Evolutionary conservation across 208 protist species (phyloP).

Genomic region (Leishmania braziliensis): DNA sequence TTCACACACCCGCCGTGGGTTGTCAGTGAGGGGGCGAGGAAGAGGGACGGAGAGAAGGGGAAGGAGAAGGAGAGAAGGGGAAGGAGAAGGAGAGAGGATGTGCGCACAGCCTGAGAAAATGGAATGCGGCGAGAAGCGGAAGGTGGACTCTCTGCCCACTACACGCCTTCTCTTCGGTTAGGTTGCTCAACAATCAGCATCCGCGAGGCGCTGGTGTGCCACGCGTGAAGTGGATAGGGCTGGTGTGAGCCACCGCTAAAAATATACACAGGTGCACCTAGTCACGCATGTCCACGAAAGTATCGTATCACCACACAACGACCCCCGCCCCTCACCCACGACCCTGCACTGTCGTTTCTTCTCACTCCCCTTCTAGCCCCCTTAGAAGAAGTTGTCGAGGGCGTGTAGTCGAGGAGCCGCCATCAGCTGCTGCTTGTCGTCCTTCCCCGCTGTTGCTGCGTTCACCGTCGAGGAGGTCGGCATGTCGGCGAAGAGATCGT

Average conservation of each 20-base stretch:
- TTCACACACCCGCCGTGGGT: neutral
- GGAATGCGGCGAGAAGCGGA: neutral
- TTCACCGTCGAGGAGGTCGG: neutral
- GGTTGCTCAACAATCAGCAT: neutral
- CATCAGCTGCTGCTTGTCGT: neutral
- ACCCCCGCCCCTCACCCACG: too few relatives aligned
- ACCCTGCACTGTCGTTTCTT: neutral
- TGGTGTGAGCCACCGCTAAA: neutral
- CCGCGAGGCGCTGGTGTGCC: neutral
- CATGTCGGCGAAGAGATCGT: slow-evolving; percentile 41
- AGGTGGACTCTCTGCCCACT: neutral
- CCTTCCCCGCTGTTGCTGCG: neutral
- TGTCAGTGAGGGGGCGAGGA: neutral
- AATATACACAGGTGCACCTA: neutral
- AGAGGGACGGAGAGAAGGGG: neutral
- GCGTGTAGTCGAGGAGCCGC: slow-evolving; percentile 3
- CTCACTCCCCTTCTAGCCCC: neutral
- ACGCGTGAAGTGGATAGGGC: neutral
- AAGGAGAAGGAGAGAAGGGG: neutral
- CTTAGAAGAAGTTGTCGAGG: slow-evolving; percentile 52
- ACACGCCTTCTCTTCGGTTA: neutral
- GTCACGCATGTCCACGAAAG: neutral
- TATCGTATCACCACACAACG: neutral
- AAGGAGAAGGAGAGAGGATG: neutral
- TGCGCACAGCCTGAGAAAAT: neutral